Evolutionary conservation across 2,329 filamentous ascomycete species (phyloP), one percentile per base, ranked within the genome.

Genomic region (Nemania sp.): DNA sequence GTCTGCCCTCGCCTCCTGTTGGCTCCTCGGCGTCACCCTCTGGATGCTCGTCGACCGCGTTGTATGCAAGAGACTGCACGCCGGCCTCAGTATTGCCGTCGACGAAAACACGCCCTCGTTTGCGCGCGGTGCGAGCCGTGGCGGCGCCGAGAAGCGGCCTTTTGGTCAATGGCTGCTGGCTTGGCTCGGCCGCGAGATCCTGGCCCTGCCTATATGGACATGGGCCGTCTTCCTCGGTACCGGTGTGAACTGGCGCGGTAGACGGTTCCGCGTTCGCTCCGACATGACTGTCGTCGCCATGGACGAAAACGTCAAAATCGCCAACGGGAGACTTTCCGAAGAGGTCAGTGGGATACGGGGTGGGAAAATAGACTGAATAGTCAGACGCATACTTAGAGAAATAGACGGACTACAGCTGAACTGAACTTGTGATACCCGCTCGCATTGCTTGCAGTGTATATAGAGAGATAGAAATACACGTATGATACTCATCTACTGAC

Each of bases 211-310:
- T 0, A 91, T 99, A 67, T 99, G 96, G 96, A 82, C 89, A 0
- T 94, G 91, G 88, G 96, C 96, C 0, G 92, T 98, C 22, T 88
- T 93, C 73, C 91, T 95, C n/a, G 96, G 96, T 0, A 89, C 92
- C 1, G 95, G 90, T 0, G 93, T 99, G 0, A 88, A 88, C 60
- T 99, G 96, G 97, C 85, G 96, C 63, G 95, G 94, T 0, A 90
- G 90, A 75, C 87, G 84, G 29, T 98, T 98, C 78, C 88, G 87
- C 74, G 94, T 98, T 1, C 89, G 91, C 1, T 86, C 93, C 73
- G 92, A 98, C 78, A 95, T 95, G 85, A 92, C 90, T 58, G 95
- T 97, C 0, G 82, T 85, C 5, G 83, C 84, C 26, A 73, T 83
- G 35, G 76, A 78, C 22, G 69, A 58, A 10, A 54, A 66, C 2